Evolutionary conservation across 805 yeast genomes (phyloP), one percentile per base, ranked within the genome.

Genomic region (Suhomyces vadensis): DNA sequence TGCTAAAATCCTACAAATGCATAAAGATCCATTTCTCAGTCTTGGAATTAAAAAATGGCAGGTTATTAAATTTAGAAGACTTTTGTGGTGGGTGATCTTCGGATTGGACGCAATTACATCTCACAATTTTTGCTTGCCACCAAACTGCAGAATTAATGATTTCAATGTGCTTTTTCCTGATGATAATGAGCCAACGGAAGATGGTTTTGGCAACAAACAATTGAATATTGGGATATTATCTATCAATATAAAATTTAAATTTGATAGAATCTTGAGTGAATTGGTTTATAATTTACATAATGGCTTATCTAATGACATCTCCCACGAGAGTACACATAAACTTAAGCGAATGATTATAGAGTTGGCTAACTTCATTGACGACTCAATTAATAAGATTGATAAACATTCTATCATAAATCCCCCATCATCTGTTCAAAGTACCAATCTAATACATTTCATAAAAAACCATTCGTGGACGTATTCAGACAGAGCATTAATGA

Each of bases 81-180:
- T 79, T 42, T 56, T 82, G n/a, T 82, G 86, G 85, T 82, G 85
- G 85, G 81, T 79, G 29, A 77, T 82, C 6, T 79, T 80, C 48
- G 78, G 79, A 21, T 60, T 82, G 47, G 87, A 82, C 56, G 73
- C 78, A 3, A 67, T 78, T 47, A 76, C 81, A 6, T 73, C 83
- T 29, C 73, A 79, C 46, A 79, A 80, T 49, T 76, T 76, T 39
- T 73, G 80, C 55, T 58, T 78, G 24, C 74, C 80, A 0, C 86
- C 85, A 1, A 68, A 77, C 25, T 77, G 82, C 46, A 64, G 66
- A 44, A 60, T 67, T 29, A 77, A 73, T 42, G 83, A 79, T 52
- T 77, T 75, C 56, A 82, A 81, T 50, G 82, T 82, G 0, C 63
- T 75, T n/a, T 58, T 78, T 51, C 84, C 85, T 0, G 74, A 69